These are phyloP conservation scores for Jatropha multifida DNA, from an alignment of 441 rosid species.

Conservation along the genomic window DNA sequence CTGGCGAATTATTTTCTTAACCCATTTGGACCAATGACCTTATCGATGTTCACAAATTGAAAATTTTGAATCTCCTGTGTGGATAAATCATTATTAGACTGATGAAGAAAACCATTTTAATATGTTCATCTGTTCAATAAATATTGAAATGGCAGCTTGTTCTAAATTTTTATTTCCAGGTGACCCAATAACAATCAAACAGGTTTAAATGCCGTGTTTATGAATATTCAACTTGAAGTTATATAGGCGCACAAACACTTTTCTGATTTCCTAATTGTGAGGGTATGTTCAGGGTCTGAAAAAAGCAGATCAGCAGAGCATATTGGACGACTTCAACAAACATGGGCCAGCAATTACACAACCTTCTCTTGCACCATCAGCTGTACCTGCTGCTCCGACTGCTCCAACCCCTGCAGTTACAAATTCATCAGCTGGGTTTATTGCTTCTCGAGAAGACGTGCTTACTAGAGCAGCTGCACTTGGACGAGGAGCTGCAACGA, in stretches of 20 bases:
- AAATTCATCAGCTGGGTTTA: constrained; percentile 58
- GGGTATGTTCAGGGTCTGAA: constrained; percentile 73
- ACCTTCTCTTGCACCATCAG: constrained; percentile 41
- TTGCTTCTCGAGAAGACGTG: constrained; percentile 92
- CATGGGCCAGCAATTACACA: constrained; percentile 70
- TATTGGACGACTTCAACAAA: constrained; percentile 95
- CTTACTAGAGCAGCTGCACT: constrained; percentile 97
- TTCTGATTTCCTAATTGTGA: background rate
- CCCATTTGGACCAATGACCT: no score
- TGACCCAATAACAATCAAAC: no score
- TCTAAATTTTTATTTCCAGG: no score
- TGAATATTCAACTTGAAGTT: no score
- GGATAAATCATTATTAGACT: no score
- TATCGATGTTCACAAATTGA: no score
- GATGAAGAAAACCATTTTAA: no score
- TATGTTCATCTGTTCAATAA: background rate
- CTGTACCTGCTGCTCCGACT: constrained; percentile 43
- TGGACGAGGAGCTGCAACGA: constrained; percentile 96
- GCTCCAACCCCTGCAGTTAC: constrained; percentile 41
- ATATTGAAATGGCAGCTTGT: no score
- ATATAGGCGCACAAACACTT: no score
- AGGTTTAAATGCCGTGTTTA: no score
- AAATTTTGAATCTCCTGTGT: no score
- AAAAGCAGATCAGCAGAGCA: constrained; percentile 88
- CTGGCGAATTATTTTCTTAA: no score